These are phyloP conservation scores for Plasmodium billcollinsi DNA, from an alignment of 169 alveolate species.

Conservation along the genomic window DNA sequence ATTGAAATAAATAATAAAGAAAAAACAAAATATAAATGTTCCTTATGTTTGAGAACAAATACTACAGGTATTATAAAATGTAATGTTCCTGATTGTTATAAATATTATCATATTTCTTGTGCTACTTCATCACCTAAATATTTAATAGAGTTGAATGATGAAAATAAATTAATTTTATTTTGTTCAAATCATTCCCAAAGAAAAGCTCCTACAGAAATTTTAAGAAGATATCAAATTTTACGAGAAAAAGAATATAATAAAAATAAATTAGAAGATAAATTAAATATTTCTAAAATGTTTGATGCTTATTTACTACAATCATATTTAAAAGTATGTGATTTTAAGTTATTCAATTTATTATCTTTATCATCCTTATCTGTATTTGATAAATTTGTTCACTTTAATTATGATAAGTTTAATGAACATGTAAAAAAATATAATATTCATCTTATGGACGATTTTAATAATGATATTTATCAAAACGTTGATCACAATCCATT, in stretches of 20 bases:
- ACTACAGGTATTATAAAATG: constrained; percentile 84
- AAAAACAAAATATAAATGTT: constrained; percentile 80
- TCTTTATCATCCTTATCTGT: constrained; percentile 63
- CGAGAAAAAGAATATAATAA: constrained; percentile 78
- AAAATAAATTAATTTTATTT: constrained; percentile 80
- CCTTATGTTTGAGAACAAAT: constrained; percentile 76
- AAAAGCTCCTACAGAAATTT: constrained; percentile 86
- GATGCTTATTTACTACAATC: constrained; percentile 65
- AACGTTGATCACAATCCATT: constrained; percentile 32
- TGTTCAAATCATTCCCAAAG: constrained; percentile 86
- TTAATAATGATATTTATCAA: constrained; percentile 37
- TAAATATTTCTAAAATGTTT: constrained; percentile 55
- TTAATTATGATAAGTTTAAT: constrained; percentile 44
- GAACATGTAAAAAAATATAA: constrained; percentile 17
- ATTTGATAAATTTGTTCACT: constrained; percentile 43
- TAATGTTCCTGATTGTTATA: constrained; percentile 81
- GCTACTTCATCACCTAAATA: constrained; percentile 85
- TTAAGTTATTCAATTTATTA: constrained; percentile 55
- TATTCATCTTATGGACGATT: constrained; percentile 16
- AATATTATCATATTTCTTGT: constrained; percentile 87
- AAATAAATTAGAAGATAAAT: constrained; percentile 77
- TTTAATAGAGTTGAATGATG: constrained; percentile 82
- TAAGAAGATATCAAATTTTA: constrained; percentile 83
- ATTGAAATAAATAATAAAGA: constrained; percentile 79
- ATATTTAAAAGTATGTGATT: constrained; percentile 55